These are phyloP conservation scores for Lagenaria siceraria DNA, from an alignment of 306 rosid genomes.

Conservation along the genomic window DNA sequence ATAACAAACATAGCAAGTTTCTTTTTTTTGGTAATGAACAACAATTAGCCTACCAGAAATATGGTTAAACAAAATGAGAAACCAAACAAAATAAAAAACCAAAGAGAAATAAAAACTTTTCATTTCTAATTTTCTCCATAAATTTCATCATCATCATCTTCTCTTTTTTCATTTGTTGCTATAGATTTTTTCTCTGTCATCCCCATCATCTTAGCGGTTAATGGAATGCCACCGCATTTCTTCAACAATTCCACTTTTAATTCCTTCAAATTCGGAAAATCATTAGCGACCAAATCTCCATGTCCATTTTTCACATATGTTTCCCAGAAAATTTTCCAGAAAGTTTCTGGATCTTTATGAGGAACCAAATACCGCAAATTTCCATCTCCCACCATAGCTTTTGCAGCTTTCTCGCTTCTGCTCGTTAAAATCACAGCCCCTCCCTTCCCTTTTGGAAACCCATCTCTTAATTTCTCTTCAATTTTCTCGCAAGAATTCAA, in stretches of 20 bases:
- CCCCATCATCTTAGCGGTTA: conserved; percentile 15
- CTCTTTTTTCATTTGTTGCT: background rate
- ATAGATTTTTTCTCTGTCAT: background rate
- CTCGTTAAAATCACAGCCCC: conserved; percentile 19
- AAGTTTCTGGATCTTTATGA: conserved; percentile 1
- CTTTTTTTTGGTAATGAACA: too few relatives aligned
- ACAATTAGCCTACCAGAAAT: too few relatives aligned
- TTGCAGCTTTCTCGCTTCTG: background rate
- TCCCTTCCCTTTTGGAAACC: conserved; percentile 11
- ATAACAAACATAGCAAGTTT: too few relatives aligned
- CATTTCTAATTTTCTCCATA: too few relatives aligned
- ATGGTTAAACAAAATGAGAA: too few relatives aligned
- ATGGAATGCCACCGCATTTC: conserved; percentile 19
- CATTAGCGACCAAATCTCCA: background rate
- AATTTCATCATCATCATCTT: too few relatives aligned
- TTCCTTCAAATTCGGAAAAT: background rate
- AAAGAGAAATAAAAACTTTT: too few relatives aligned
- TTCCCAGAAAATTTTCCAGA: conserved; percentile 1
- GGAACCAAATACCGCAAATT: conserved; percentile 4
- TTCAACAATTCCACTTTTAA: background rate
- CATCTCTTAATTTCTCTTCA: background rate
- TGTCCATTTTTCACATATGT: background rate
- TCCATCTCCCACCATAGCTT: conserved; percentile 10
- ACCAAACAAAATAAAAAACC: too few relatives aligned
- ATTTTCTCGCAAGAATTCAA: background rate